phyloP scores from a whole-genome alignment of 768 basidiomycete genomes.

The Leccinum rimulosum region DNA sequence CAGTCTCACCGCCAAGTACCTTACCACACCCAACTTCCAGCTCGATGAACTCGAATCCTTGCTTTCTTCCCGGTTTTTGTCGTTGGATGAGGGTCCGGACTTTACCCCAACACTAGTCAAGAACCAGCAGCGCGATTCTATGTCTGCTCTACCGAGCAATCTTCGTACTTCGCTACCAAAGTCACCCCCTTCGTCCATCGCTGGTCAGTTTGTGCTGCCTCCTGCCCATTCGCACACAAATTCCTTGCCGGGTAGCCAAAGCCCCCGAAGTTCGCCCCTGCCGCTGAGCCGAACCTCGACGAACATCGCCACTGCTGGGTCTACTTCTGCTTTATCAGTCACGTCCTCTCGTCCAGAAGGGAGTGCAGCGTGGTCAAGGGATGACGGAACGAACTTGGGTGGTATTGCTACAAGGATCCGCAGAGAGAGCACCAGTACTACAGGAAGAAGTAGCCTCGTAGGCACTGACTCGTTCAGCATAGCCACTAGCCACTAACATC shows the following conservation, averaged over 20 bases:
- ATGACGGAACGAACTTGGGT: constrained; percentile 33
- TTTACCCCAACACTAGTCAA: constrained; percentile 73
- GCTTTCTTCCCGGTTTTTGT: constrained; percentile 69
- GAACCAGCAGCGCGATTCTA: constrained; percentile 59
- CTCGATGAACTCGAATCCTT: constrained; percentile 77
- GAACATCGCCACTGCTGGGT: constrained; percentile 29
- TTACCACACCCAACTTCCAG: constrained; percentile 65
- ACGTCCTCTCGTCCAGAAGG: constrained; percentile 40
- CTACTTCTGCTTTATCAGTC: constrained; percentile 40
- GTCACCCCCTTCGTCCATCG: constrained; percentile 42
- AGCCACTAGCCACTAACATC: constrained; percentile 5
- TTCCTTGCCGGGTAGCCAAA: constrained; percentile 38
- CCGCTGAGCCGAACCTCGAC: constrained; percentile 37
- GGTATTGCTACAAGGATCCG: constrained; percentile 45
- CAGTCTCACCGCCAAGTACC: constrained; percentile 59
- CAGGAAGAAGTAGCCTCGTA: constrained; percentile 32
- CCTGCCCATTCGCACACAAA: constrained; percentile 34
- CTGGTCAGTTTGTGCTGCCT: constrained; percentile 46
- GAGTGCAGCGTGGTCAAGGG: constrained; percentile 36
- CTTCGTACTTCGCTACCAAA: constrained; percentile 46
- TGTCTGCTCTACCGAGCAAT: constrained; percentile 42
- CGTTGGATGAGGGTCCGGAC: constrained; percentile 59
- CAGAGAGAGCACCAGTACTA: constrained; percentile 48
- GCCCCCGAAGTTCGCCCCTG: constrained; percentile 33
- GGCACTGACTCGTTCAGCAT: not conserved